A percentile compares a stretch with the other conserved stretches of the same genome.
These are phyloP conservation scores for Xerocomellus intermedius DNA, from an alignment of 768 basidiomycete species.

Conservation along the genomic window DNA sequence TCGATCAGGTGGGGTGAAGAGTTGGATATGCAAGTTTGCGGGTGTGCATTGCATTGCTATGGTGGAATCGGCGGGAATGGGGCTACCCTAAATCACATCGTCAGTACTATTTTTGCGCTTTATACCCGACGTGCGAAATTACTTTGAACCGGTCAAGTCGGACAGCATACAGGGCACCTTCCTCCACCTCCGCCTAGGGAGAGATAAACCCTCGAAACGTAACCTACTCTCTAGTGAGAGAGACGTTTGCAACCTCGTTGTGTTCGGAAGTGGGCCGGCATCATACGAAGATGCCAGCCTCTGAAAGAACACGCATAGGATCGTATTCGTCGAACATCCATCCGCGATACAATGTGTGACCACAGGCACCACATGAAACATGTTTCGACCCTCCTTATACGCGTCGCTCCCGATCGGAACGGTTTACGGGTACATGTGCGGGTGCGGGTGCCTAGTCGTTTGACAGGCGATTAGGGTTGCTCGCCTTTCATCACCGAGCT, in stretches of 20 bases:
- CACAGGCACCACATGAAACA: slow-evolving; percentile 43
- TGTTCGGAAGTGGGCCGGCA: slow-evolving; percentile 22
- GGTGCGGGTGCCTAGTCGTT: too few species aligned
- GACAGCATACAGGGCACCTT: slow-evolving; percentile 36
- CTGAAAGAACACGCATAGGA: slow-evolving; percentile 45
- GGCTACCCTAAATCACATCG: slow-evolving; percentile 44
- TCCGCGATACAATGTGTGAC: slow-evolving; percentile 52
- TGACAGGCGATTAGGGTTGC: too few species aligned
- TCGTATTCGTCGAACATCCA: slow-evolving; percentile 43
- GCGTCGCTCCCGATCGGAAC: too few species aligned
- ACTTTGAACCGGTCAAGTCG: slow-evolving; percentile 38
- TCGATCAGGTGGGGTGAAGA: too few species aligned
- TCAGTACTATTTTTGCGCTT: neutral
- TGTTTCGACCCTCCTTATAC: too few species aligned
- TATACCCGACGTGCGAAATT: neutral
- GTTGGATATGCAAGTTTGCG: too few species aligned
- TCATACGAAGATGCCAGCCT: slow-evolving; percentile 27
- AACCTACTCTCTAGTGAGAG: slow-evolving; percentile 39
- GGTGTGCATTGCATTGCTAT: too few species aligned
- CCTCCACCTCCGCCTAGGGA: slow-evolving; percentile 44
- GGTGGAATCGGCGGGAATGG: slow-evolving; percentile 45
- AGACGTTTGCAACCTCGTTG: slow-evolving; percentile 40
- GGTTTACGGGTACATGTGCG: too few species aligned
- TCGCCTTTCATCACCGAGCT: too few species aligned
- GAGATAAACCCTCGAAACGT: slow-evolving; percentile 30